Conservation (phyloP, 2,329 filamentous ascomycete species). For the Cercospora brassicicola region DNA sequence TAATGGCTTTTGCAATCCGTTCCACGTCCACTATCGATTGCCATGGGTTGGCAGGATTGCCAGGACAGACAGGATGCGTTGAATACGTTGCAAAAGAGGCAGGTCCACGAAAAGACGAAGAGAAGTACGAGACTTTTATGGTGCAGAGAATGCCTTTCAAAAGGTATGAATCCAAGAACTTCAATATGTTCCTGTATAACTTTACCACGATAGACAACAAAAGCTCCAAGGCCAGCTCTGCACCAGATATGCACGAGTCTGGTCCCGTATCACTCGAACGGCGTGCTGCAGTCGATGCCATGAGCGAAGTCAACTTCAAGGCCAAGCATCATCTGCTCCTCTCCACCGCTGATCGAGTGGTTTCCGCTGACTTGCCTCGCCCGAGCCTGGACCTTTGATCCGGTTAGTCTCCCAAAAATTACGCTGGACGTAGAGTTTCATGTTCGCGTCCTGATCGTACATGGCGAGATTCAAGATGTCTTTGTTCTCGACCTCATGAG, state of each 20-base stretch:
- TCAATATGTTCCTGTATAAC: background rate
- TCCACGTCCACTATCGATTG: too few species aligned
- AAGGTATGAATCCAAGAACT: background rate
- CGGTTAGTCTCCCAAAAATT: constrained; percentile 36
- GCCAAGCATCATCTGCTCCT: constrained; percentile 20
- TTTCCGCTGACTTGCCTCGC: constrained; percentile 13
- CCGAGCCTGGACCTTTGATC: constrained; percentile 20
- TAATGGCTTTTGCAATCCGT: too few species aligned
- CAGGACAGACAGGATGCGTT: background rate
- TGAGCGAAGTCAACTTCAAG: background rate
- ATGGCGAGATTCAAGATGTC: constrained; percentile 48
- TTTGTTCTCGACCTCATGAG: constrained; percentile 24
- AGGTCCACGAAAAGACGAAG: background rate
- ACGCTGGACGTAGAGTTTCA: constrained; percentile 46
- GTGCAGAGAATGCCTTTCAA: background rate
- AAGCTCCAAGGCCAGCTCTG: background rate
- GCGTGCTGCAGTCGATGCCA: background rate
- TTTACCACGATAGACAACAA: background rate
- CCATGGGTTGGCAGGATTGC: background rate
- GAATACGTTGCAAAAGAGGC: background rate
- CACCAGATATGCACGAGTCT: background rate
- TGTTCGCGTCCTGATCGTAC: constrained; percentile 47
- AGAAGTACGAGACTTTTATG: background rate
- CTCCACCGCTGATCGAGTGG: constrained; percentile 45
- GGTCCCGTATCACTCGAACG: too few species aligned